phyloP scores from a whole-genome alignment of 1,284 basidiomycete genomes.

The Ustilago crameri region DNA sequence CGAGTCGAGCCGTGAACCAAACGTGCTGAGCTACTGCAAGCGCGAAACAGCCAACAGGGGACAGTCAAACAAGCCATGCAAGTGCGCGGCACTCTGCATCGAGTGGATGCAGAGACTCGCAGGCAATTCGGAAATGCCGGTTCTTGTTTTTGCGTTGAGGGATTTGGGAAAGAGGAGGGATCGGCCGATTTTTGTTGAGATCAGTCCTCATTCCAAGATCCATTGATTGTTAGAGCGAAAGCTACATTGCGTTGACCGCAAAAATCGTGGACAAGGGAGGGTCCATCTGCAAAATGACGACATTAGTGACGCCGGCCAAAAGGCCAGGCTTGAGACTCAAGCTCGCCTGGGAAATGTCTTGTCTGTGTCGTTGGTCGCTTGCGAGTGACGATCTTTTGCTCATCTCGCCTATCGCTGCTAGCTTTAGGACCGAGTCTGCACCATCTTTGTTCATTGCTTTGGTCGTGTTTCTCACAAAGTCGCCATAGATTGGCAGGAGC shows the following conservation, averaged over 20 bases:
- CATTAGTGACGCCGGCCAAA: background rate
- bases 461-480: too few relatives aligned
- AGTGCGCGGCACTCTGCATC: constrained; percentile 2
- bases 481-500: too few relatives aligned
- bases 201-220: too few relatives aligned
- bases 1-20: background rate
- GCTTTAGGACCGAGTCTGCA: too few relatives aligned
- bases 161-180: background rate
- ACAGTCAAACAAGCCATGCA: too few relatives aligned
- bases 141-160: too few relatives aligned
- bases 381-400: constrained; percentile 7
- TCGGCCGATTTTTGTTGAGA: background rate
- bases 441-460: too few relatives aligned
- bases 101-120: background rate
- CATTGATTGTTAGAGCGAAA: background rate
- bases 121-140: too few relatives aligned
- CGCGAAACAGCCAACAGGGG: too few relatives aligned
- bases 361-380: background rate
- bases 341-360: background rate
- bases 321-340: background rate
- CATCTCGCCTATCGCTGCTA: background rate
- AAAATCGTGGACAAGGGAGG: background rate
- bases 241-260: background rate
- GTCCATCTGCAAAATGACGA: constrained; percentile 11
- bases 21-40: background rate